phyloP scores from a whole-genome alignment of 176 grass and related monocot species.

The Phoenix roebelenii region DNA sequence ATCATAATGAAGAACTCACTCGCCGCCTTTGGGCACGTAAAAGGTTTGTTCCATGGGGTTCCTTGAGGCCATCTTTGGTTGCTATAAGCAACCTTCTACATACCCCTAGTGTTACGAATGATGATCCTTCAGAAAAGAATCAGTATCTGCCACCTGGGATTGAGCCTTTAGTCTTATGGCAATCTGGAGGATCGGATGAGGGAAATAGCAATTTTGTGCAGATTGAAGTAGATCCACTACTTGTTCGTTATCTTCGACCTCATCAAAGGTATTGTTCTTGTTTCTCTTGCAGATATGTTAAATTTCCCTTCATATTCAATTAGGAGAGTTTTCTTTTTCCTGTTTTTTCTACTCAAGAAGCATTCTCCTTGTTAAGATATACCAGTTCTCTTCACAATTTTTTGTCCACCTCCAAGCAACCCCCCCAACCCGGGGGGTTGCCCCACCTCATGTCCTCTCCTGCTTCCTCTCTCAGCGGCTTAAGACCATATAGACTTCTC shows the following conservation, averaged over 20 bases:
- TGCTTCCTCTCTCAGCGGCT: too few relatives aligned
- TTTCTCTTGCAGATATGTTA: too few relatives aligned
- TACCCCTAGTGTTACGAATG: constrained; percentile 23
- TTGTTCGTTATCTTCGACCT: constrained; percentile 75
- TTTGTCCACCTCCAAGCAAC: too few relatives aligned
- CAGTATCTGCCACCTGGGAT: constrained; percentile 75
- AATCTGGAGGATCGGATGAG: constrained; percentile 44
- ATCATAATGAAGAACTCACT: constrained; percentile 55
- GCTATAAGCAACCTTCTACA: constrained; percentile 40
- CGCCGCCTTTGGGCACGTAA: constrained; percentile 78
- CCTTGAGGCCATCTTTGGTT: constrained; percentile 34
- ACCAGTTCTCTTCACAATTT: too few relatives aligned
- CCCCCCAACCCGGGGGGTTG: too few relatives aligned
- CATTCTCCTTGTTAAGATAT: too few relatives aligned
- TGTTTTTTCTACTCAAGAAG: too few relatives aligned
- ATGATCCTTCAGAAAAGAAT: constrained; percentile 40
- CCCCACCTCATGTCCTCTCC: too few relatives aligned
- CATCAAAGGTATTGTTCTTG: constrained; percentile 71
- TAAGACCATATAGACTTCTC: too few relatives aligned
- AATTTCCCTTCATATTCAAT: too few relatives aligned
- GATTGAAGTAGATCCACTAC: constrained; percentile 70
- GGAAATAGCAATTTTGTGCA: constrained; percentile 36
- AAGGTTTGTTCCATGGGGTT: constrained; percentile 85
- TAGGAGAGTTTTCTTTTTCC: too few relatives aligned
- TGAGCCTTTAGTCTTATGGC: constrained; percentile 90